Base-by-base conservation (phyloP, 2,329 filamentous ascomycete species). In the Aspergillus persii region DNA sequence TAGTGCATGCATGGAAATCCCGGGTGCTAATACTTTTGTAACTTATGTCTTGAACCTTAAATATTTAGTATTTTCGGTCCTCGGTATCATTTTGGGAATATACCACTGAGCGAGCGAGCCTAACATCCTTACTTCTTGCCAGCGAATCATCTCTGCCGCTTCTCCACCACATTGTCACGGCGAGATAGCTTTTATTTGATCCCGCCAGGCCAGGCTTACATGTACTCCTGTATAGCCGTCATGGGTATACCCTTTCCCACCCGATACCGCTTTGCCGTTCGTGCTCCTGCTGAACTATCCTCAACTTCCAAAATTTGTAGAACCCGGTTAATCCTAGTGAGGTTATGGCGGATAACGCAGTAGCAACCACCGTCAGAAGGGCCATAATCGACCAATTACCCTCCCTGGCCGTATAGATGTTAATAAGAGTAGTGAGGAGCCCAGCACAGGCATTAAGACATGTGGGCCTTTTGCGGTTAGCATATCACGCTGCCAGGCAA, bases 301-400 rank as follows among this genome's bases (percentile, higher is more conserved):
- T 30, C n/a, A 52, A 11, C 31, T 52, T 52, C 30, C 30, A 52
- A 30, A 52, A 52, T 52, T 52, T 30, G 50, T 52, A 52, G 30
- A 52, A 33, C 30, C 29, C 23, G 2, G 50, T 30, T 30, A 52
- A 23, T 52, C n/a, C 18, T 11, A 52, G 50, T 33, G 30, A 52
- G 29, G 11, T 52, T n/a, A 30, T 33, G 26, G 50, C 50, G n/a
- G 33, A 33, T 23, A 52, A 8, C 31, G 31, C 50, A 26, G 29
- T 52, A 9, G 50, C 33, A 33, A 52, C 39, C 26, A 52, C 50
- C 29, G 30, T 52, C 27, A 52, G 50, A 52, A 52, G 50, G n/a
- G 50, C 50, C 30, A 52, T 52, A 52, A 52, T 52, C 11, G 50
- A 52, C 50, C 50, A 52, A 26, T 52, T 23, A 9, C 50, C 31